phyloP scores from a whole-genome alignment of 495 filamentous ascomycete genomes.

The Staphylotrichum longicolle region DNA sequence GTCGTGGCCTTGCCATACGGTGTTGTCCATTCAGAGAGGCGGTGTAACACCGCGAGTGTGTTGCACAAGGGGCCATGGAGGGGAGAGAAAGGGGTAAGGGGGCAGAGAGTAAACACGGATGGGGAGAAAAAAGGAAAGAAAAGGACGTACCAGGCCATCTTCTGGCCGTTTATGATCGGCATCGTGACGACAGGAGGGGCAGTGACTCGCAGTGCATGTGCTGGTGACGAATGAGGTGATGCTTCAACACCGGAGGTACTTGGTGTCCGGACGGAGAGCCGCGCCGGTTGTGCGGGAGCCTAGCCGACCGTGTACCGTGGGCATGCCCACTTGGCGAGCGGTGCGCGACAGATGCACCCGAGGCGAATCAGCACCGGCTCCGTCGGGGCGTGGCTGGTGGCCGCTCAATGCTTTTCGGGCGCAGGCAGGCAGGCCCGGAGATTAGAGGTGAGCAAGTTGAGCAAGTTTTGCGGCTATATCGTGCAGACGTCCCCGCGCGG shows the following conservation, averaged over 20 bases:
- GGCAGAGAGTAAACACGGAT: constrained; percentile 9
- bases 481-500: constrained; percentile 9
- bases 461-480: constrained; percentile 5
- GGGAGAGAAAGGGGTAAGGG: not conserved
- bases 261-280: not conserved
- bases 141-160: constrained; percentile 57
- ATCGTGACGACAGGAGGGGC: constrained; percentile 35
- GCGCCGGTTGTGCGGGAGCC: not conserved
- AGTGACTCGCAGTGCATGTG: constrained; percentile 15
- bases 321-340: constrained; percentile 1
- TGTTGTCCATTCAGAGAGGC: too few species aligned
- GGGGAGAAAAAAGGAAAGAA: constrained; percentile 13
- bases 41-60: not conserved
- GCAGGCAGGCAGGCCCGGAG: not conserved
- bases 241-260: not conserved
- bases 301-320: too few species aligned
- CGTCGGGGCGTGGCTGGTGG: not conserved
- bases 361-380: constrained; percentile 8
- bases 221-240: not conserved
- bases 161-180: constrained; percentile 56
- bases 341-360: constrained; percentile 2
- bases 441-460: constrained; percentile 8
- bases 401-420: not conserved
- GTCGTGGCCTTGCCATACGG: not conserved
- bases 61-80: not conserved